Conservation (phyloP, 805 yeast species). For the Huiozyma naganishii region DNA sequence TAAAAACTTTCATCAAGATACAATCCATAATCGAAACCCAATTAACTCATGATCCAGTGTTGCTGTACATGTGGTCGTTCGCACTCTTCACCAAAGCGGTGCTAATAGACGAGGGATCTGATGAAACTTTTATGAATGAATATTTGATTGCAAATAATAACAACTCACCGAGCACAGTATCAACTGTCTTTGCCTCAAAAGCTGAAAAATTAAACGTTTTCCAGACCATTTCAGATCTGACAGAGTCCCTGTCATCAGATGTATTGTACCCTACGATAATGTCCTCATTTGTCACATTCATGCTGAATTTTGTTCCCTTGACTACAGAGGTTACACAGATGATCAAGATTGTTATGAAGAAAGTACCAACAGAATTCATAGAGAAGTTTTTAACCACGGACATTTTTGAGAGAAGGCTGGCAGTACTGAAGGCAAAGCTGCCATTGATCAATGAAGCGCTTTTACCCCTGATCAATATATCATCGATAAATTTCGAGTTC, state of each 20-base stretch:
- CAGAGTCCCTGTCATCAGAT: conserved; percentile 38
- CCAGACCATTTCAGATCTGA: conserved; percentile 32
- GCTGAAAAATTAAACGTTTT: conserved; percentile 36
- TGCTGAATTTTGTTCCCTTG: conserved; percentile 38
- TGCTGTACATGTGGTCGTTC: conserved; percentile 59
- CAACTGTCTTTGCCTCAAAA: conserved; percentile 28
- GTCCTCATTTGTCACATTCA: conserved; percentile 27
- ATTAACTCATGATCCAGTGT: conserved; percentile 31
- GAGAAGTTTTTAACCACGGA: conserved; percentile 30
- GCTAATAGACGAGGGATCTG: conserved; percentile 2
- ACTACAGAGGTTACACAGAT: conserved; percentile 26
- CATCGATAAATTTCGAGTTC: conserved; percentile 52
- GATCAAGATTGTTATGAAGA: conserved; percentile 21
- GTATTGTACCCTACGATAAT: conserved; percentile 38
- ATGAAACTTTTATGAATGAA: conserved; percentile 5
- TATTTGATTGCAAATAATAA: conserved; percentile 1
- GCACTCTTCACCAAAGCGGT: conserved; percentile 40
- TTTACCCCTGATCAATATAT: conserved; percentile 48
- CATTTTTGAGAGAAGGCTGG: conserved; percentile 26
- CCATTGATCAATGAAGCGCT: conserved; percentile 47
- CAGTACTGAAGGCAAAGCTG: conserved; percentile 56
- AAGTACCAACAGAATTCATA: conserved; percentile 29
- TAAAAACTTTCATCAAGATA: conserved; percentile 29
- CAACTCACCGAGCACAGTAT: conserved; percentile 1
- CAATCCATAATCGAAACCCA: conserved; percentile 22